These are phyloP conservation scores for Sarocladium oryzae DNA, from an alignment of 2,329 filamentous ascomycete genomes.

Conservation along the genomic window DNA sequence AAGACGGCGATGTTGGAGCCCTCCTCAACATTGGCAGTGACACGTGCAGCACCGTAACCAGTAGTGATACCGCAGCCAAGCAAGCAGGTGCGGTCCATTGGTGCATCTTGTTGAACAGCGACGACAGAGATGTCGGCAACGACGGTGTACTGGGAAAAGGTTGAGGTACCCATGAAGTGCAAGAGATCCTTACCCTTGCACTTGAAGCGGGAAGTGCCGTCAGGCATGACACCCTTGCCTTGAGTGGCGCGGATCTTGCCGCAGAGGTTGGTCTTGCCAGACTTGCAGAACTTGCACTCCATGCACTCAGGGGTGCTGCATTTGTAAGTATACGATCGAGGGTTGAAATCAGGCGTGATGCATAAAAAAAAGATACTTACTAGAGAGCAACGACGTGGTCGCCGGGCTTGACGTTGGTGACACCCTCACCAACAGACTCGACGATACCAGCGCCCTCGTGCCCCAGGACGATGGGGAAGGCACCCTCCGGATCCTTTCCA, in stretches of 20 bases:
- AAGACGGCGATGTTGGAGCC: slow-evolving; percentile 89
- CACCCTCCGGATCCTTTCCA: slow-evolving; percentile 94
- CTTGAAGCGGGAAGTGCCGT: slow-evolving; percentile 90
- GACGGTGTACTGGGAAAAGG: slow-evolving; percentile 98
- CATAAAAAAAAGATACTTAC: slow-evolving; percentile 40
- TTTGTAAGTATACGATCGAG: background rate
- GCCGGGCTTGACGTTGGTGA: slow-evolving; percentile 88
- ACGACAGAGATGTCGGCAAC: slow-evolving; percentile 98
- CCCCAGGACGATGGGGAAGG: slow-evolving; percentile 58
- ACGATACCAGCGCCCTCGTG: slow-evolving; percentile 60
- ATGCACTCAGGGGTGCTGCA: slow-evolving; percentile 87
- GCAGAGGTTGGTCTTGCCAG: slow-evolving; percentile 98
- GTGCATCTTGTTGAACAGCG: slow-evolving; percentile 80
- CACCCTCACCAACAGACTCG: slow-evolving; percentile 85
- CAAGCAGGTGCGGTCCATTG: slow-evolving; percentile 93
- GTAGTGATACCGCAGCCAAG: slow-evolving; percentile 98
- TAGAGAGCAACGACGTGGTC: slow-evolving; percentile 89
- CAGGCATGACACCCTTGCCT: slow-evolving; percentile 93
- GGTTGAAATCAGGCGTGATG: background rate
- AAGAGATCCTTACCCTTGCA: slow-evolving; percentile 92
- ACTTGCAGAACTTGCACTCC: slow-evolving; percentile 99
- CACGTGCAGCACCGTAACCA: slow-evolving; percentile 90
- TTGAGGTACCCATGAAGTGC: slow-evolving; percentile 99
- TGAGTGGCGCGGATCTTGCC: slow-evolving; percentile 98
- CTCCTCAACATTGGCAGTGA: slow-evolving; percentile 87